These are phyloP conservation scores for Leishmania tropica DNA, from an alignment of 208 protist genomes.

Conservation along the genomic window DNA sequence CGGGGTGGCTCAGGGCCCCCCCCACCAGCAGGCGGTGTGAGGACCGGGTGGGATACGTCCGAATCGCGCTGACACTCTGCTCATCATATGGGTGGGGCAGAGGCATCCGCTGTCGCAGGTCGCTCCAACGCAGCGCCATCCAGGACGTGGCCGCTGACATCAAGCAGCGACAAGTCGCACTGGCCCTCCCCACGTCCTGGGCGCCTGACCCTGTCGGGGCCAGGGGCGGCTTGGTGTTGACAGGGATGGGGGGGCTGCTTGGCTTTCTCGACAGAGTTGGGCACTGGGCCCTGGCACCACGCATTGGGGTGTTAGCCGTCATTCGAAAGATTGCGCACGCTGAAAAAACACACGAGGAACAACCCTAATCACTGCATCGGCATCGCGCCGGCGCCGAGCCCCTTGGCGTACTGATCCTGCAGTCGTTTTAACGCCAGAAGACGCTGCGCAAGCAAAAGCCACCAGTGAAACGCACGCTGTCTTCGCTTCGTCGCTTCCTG, in stretches of 20 bases:
- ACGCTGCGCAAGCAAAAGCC: constrained; percentile 77
- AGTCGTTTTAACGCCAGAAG: constrained; percentile 78
- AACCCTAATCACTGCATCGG: constrained; percentile 21
- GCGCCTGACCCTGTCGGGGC: background rate
- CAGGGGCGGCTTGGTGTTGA: background rate
- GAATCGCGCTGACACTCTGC: too few species aligned
- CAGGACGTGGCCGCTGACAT: background rate
- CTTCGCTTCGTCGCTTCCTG: constrained; percentile 79
- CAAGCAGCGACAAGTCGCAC: background rate
- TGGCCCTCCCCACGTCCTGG: background rate
- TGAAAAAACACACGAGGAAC: background rate
- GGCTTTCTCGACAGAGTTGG: background rate
- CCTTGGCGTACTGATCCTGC: constrained; percentile 75
- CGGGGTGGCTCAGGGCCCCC: background rate
- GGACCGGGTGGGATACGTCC: too few species aligned
- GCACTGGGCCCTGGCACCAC: background rate
- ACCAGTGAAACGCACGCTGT: constrained; percentile 85
- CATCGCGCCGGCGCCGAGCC: constrained; percentile 47
- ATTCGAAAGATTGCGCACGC: background rate
- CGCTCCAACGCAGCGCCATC: background rate
- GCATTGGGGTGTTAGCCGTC: background rate
- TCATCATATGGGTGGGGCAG: background rate
- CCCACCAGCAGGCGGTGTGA: background rate
- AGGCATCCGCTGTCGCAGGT: background rate
- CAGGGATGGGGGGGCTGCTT: background rate